A percentile compares a stretch with the other conserved stretches of the same genome.
Evolutionary conservation across 768 basidiomycete species (phyloP).

Genomic region (Pseudohyphozyma bogoriensis): DNA sequence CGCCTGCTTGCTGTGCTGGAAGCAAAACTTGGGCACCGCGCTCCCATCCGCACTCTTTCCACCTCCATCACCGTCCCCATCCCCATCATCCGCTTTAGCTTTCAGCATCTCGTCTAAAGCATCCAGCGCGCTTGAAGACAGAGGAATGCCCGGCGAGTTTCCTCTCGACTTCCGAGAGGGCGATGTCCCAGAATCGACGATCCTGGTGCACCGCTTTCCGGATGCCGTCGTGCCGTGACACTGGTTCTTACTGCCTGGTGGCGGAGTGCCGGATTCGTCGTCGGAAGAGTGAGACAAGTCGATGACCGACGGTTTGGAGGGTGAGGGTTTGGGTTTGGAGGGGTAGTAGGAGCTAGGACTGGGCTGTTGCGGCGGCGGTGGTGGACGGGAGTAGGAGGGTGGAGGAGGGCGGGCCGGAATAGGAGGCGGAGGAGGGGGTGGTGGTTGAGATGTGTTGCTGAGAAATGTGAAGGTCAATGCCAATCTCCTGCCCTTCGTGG

Average conservation of each 20-base stretch:
- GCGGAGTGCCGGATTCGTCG: background rate
- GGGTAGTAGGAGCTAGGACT: background rate
- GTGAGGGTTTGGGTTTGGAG: background rate
- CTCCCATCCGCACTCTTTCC: background rate
- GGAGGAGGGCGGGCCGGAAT: background rate
- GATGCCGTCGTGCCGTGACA: slow-evolving; percentile 21
- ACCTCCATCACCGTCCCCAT: background rate
- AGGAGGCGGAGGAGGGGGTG: background rate
- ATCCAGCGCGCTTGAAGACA: background rate
- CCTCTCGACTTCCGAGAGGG: background rate
- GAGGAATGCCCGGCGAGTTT: background rate
- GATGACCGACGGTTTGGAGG: background rate
- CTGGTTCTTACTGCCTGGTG: slow-evolving; percentile 8
- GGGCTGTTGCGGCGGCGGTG: background rate
- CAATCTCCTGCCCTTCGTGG: no score
- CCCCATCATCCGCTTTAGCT: no score
- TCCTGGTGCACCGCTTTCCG: slow-evolving; percentile 15
- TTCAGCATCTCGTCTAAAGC: background rate
- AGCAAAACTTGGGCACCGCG: background rate
- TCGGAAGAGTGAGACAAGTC: background rate
- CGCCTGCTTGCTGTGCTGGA: slow-evolving; percentile 6
- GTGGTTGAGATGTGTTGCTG: background rate
- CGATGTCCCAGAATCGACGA: background rate
- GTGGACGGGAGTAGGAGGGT: background rate
- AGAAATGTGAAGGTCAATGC: background rate